These are phyloP conservation scores for Colletotrichum orbiculare DNA, from an alignment of 2,329 filamentous ascomycete species.

Conservation along the genomic window DNA sequence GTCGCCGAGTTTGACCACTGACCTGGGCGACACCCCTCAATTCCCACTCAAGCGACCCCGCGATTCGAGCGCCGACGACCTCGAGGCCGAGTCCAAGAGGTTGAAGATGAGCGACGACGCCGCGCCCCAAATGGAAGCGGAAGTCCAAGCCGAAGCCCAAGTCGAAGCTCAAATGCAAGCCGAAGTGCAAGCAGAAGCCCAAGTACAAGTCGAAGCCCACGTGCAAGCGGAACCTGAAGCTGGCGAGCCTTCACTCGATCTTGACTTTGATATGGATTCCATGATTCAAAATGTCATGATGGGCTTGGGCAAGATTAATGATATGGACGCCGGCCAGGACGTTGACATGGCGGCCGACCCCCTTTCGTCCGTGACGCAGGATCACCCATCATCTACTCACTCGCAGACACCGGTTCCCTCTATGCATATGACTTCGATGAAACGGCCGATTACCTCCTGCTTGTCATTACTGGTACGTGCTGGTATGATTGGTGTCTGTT, in stretches of 20 bases:
- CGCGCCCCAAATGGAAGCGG: neutral
- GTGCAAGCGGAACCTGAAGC: neutral
- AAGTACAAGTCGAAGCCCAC: too few relatives aligned
- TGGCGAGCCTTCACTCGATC: conserved; percentile 36
- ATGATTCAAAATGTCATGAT: conserved; percentile 45
- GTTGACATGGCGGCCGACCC: conserved; percentile 40
- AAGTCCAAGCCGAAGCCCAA: too few relatives aligned
- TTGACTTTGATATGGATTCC: conserved; percentile 41
- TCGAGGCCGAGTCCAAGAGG: conserved; percentile 47
- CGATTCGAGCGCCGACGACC: conserved; percentile 44
- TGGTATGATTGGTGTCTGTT: conserved; percentile 28
- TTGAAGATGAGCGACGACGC: conserved; percentile 33
- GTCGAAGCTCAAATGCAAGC: neutral
- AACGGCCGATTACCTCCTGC: conserved; percentile 50
- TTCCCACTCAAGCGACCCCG: conserved; percentile 52
- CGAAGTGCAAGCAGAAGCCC: too few relatives aligned
- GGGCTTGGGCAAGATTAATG: conserved; percentile 34
- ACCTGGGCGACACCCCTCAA: conserved; percentile 49
- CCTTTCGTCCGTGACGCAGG: conserved; percentile 33
- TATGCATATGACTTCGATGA: conserved; percentile 52
- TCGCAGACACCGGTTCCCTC: conserved; percentile 46
- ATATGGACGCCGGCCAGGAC: conserved; percentile 43
- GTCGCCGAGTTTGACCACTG: conserved; percentile 42
- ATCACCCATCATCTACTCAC: conserved; percentile 36
- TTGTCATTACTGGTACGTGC: conserved; percentile 54